These are phyloP conservation scores for Alternaria infectoria DNA, from an alignment of 2,329 filamentous ascomycete genomes.

Conservation along the genomic window DNA sequence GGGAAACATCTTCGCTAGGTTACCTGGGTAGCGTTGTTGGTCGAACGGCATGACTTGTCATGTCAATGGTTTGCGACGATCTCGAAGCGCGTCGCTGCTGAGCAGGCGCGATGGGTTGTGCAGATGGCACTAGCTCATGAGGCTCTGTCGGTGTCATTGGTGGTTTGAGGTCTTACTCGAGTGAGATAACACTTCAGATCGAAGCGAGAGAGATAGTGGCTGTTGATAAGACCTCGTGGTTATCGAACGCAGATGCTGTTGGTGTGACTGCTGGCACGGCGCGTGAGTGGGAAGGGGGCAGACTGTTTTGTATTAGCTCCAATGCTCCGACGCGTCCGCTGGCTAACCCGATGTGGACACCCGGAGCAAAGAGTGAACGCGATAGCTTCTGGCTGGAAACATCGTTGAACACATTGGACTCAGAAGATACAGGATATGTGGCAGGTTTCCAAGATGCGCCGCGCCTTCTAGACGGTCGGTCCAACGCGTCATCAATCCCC, in stretches of 20 bases:
- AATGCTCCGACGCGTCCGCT: neutral
- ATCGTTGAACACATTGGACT: neutral
- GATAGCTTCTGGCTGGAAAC: neutral
- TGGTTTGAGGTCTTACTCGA: too few species aligned
- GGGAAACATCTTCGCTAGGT: neutral
- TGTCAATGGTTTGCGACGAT: neutral
- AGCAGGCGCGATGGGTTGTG: neutral
- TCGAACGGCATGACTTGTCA: neutral
- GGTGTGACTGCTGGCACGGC: neutral
- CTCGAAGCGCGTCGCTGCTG: neutral
- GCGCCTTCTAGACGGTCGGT: neutral
- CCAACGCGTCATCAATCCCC: neutral
- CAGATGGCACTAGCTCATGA: neutral
- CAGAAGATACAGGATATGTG: neutral
- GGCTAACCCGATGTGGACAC: neutral
- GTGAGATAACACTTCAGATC: neutral
- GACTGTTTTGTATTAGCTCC: neutral
- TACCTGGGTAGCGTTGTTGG: neutral
- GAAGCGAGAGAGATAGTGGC: neutral
- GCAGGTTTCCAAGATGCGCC: neutral
- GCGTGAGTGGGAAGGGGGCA: too few species aligned
- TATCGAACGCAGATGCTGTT: neutral
- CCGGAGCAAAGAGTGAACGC: neutral
- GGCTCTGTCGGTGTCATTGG: neutral
- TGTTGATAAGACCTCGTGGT: neutral